phyloP scores from a whole-genome alignment of 2,329 filamentous ascomycete genomes.

The Hymenoscyphus fructigenus region DNA sequence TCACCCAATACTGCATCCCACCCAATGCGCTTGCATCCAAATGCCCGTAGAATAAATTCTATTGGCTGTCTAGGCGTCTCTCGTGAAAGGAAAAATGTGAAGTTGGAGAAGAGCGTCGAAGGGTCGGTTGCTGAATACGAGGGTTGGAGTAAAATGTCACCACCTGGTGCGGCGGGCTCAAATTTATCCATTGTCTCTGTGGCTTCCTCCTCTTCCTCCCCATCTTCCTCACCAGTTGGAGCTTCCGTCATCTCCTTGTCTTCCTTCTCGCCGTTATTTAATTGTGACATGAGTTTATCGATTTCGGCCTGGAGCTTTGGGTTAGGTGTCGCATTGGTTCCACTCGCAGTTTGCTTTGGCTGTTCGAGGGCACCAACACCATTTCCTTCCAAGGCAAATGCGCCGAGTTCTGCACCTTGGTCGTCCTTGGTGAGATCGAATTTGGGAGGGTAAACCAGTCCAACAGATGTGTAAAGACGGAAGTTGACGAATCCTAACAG shows the following conservation, averaged over 20 bases:
- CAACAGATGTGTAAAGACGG: constrained; percentile 85
- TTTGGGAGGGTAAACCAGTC: constrained; percentile 92
- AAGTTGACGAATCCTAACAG: constrained; percentile 96
- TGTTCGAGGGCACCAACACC: constrained; percentile 55
- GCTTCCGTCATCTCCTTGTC: constrained; percentile 44
- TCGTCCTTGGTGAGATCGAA: constrained; percentile 88
- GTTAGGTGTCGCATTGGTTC: constrained; percentile 53
- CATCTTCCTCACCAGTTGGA: constrained; percentile 42
- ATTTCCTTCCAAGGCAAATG: constrained; percentile 85
- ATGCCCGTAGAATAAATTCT: constrained; percentile 89
- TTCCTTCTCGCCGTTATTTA: constrained; percentile 55
- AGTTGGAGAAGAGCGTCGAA: constrained; percentile 78
- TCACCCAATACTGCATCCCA: constrained; percentile 92
- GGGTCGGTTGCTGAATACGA: constrained; percentile 63
- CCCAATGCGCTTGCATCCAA: constrained; percentile 92
- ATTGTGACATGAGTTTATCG: constrained; percentile 66
- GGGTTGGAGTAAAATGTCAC: constrained; percentile 84
- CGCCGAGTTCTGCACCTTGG: constrained; percentile 82
- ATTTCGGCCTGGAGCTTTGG: constrained; percentile 65
- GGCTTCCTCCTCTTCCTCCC: constrained; percentile 39
- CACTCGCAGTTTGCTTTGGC: constrained; percentile 51
- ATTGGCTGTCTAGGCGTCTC: constrained; percentile 88
- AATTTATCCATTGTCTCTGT: constrained; percentile 84
- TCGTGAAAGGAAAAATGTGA: constrained; percentile 89
- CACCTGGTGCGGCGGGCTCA: constrained; percentile 77